Base-by-base conservation (phyloP, 805 yeast genomes). In the Monosporozyma yasuniensis region DNA sequence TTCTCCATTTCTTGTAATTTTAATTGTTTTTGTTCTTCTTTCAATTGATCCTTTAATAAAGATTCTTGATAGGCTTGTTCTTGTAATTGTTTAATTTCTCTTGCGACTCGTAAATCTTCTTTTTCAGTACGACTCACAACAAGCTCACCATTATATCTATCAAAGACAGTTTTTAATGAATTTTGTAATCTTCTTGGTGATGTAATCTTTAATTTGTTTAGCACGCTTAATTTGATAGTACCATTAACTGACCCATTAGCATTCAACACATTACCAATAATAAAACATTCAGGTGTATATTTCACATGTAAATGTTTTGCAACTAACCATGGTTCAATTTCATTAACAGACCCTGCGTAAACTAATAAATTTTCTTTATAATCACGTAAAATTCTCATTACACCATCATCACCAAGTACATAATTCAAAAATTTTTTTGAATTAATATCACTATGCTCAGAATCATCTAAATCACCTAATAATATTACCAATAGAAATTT, bases 41-140 rank as follows among this genome's bases (percentile, higher is more conserved):
- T 80, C 41, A 72, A 56, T 55, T 70, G 73, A 64, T 86, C 93
- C 44, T 69, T 72, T 34, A 74, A 67, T 47, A 85, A 66, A 0
- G 88, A 80, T 52, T 73, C 76, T 55, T 79, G 74, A 59, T 80
- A 86, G 18, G 87, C 87, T 46, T 71, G 68, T 56, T 84, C 88
- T 63, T 85, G 93, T 54, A 79, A 74, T 56, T 78, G 75, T 55
- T 79, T 75, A 18, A 85, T 67, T 27, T 76, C 68, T 58, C 88
- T 79, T 34, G 82, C 73, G 53, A 75, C 64, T 42, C 76, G 77
- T 46, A 79, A 68, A 51, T 84, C 87, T 50, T 79, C 74, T 46
- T 75, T 74, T 58, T 84, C 91, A 5, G 71, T 65, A 52, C 84
- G 71, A 47, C 82, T 84, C 4, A 77, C 68, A 1, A 76, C 63